Percentiles rank a stretch among this genome's conserved stretches.
Evolutionary conservation across 2,329 filamentous ascomycete genomes (phyloP).

Genomic region (Penicillium sp.): DNA sequence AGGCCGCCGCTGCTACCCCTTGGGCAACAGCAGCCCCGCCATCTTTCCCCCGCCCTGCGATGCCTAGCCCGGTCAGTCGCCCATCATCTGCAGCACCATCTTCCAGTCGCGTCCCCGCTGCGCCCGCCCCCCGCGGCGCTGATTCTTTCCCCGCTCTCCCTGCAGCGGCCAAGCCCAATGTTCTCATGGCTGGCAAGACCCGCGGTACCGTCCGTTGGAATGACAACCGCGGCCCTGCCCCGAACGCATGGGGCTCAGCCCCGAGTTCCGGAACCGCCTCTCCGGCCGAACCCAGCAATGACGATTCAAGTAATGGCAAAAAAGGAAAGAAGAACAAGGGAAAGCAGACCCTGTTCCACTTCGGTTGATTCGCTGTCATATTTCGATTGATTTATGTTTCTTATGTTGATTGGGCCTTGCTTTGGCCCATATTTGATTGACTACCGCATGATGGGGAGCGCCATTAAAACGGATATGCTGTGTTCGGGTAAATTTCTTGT

Average conservation of each 20-base stretch:
- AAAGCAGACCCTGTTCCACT: constrained; percentile 42
- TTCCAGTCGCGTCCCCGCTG: constrained; percentile 23
- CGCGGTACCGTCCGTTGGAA: constrained; percentile 48
- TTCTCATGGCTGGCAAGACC: constrained; percentile 50
- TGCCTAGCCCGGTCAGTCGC: constrained; percentile 26
- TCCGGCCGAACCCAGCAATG: constrained; percentile 19
- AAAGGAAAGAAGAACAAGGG: constrained; percentile 43
- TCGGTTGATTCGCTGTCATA: constrained; percentile 38
- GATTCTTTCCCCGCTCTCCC: constrained; percentile 83
- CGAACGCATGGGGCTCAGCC: constrained; percentile 40
- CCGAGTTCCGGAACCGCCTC: constrained; percentile 25
- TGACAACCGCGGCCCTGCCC: constrained; percentile 34
- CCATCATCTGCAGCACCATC: constrained; percentile 29
- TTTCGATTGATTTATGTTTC: constrained; percentile 30
- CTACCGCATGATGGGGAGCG: neutral
- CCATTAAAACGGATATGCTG: neutral
- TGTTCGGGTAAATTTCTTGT: neutral
- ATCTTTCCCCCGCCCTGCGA: constrained; percentile 21
- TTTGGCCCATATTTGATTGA: constrained; percentile 1
- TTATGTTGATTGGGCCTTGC: neutral
- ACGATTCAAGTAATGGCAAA: constrained; percentile 29
- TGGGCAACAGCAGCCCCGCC: constrained; percentile 26
- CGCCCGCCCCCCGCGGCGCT: constrained; percentile 22
- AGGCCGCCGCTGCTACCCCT: constrained; percentile 24
- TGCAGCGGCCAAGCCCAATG: constrained; percentile 67